Evolutionary conservation across 306 rosid genomes (phyloP).

Genomic region (Dicorynia guianensis): DNA sequence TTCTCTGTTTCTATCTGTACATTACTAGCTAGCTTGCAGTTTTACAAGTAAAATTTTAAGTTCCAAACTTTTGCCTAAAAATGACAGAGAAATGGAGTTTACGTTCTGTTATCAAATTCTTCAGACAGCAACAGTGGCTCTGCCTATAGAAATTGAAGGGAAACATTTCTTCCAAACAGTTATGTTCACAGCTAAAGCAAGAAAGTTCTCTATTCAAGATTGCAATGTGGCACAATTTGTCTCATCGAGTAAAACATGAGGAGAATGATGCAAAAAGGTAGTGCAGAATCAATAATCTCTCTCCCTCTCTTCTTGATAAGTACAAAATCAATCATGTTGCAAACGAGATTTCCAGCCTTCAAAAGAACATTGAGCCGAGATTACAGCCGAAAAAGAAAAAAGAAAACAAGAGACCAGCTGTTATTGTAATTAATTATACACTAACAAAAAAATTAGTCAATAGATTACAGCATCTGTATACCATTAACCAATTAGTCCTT

Average conservation of each 20-base stretch:
- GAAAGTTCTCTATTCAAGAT: neutral
- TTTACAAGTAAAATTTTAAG: slow-evolving; percentile 38
- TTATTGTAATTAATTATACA: neutral
- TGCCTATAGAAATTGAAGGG: neutral
- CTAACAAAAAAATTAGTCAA: neutral
- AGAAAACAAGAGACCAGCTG: neutral
- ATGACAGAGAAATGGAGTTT: slow-evolving; percentile 44
- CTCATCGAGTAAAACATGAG: slow-evolving; percentile 2
- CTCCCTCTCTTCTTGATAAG: neutral
- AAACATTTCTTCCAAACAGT: neutral
- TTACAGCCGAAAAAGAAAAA: neutral
- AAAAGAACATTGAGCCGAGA: neutral
- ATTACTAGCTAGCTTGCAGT: slow-evolving; percentile 36
- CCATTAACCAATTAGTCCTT: neutral
- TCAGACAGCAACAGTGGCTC: slow-evolving; percentile 30
- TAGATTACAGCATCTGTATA: neutral
- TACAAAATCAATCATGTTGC: neutral
- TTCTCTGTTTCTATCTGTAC: slow-evolving; percentile 27
- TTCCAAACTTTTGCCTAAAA: slow-evolving; percentile 41
- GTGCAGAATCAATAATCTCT: neutral
- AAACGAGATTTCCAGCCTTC: neutral
- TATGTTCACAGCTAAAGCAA: neutral
- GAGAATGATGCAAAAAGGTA: neutral
- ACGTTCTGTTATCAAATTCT: slow-evolving; percentile 37
- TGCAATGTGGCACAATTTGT: neutral